Evolutionary conservation across 257 asterid genomes (phyloP).

Genomic region (Verbascum thapsus): DNA sequence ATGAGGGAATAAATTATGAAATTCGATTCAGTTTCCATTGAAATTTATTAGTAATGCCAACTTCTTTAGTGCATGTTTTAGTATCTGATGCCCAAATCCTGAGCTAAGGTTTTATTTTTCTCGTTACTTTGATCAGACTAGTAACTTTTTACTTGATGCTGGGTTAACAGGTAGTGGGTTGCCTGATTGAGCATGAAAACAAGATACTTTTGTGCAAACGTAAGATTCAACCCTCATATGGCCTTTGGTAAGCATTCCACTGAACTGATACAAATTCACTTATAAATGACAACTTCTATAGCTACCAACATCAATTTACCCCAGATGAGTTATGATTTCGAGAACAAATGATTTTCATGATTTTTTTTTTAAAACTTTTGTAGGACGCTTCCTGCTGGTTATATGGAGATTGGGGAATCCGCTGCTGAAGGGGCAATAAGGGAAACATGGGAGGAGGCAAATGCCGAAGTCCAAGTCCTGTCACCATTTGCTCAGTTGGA

Average conservation of each 20-base stretch:
- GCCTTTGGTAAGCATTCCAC: constrained; percentile 88
- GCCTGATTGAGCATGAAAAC: constrained; percentile 93
- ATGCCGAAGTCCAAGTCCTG: constrained; percentile 78
- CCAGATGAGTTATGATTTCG: no score
- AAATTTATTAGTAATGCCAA: no score
- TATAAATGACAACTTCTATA: no score
- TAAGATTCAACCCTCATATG: constrained; percentile 88
- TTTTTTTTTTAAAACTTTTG: constrained; percentile 1
- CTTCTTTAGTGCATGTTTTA: no score
- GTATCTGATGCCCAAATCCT: no score
- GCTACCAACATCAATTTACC: no score
- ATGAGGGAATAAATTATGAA: no score
- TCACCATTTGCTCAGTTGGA: constrained; percentile 90
- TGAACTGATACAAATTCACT: constrained; percentile 1
- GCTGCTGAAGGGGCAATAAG: constrained; percentile 91
- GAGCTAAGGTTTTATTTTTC: no score
- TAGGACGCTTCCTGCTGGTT: constrained; percentile 99
- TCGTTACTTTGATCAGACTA: no score
- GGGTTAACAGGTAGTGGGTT: constrained; percentile 77
- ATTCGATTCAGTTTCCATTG: no score
- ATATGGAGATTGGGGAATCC: constrained; percentile 95
- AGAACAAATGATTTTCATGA: not conserved
- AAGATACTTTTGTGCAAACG: constrained; percentile 84
- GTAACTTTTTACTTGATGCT: constrained; percentile 14
- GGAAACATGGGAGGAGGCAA: constrained; percentile 98